Base-by-base conservation (phyloP, 352 stramenopile genomes). In the Peronospora belbahrii region DNA sequence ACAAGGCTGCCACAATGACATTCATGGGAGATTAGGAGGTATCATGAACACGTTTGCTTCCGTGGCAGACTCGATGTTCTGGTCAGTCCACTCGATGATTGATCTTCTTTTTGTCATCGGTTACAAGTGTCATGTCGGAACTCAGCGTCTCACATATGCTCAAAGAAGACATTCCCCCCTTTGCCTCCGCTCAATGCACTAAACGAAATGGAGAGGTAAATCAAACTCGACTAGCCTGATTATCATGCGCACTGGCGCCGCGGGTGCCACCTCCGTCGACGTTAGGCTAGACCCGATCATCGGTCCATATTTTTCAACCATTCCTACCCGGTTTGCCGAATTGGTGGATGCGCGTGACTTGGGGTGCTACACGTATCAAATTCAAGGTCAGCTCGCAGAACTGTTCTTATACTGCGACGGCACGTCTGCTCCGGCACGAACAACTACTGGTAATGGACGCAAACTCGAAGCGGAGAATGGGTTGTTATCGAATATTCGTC, bases 31-130 rank as follows among this genome's bases (percentile, higher is more conserved):
- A 31, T 37, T 88, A 1, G 60, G n/a, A 3, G 48, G 62, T 3
- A 57, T 56, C 1, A 87, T 90, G 65, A 50, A 48, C 3, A 68
- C 63, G 20, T 71, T 85, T 33, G 48, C 61, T 14, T 68, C 74
- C 33, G 65, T 74, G 0, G 25, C 62, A 0, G 79, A 88, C n/a
- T 71, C 74, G 7, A 46, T 88, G 13, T 90, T 90, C 55, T 90
- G 61, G 59, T 87, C 74, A 4, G 70, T 84, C 40, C 79, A 90
- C 58, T 37, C 71, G 0, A 80, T 70, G 54, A 47, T 90, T 14
- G 75, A 90, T 52, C 36, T 67, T 6, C 60, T 90, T n/a, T 72
- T 84, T 42, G 65, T 59, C 11, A 67, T 85, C 23, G 85, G 79
- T 53, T 65, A 85, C 74, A 76, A 88, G 45, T 90, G 79, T 50